Evolutionary conservation across 176 grass and related monocot genomes (phyloP).

Genomic region (Zoysia pacifica): DNA sequence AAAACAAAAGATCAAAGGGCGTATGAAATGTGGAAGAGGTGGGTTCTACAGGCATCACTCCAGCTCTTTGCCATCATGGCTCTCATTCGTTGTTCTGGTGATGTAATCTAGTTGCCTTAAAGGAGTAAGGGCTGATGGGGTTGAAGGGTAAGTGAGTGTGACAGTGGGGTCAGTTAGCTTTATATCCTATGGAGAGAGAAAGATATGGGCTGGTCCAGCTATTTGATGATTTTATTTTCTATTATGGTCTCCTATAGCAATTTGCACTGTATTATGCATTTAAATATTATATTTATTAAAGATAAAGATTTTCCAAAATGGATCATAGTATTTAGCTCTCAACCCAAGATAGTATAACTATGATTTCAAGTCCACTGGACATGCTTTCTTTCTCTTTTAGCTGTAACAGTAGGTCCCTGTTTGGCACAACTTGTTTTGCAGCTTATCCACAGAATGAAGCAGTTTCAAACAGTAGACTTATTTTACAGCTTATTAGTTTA

Average conservation of each 20-base stretch:
- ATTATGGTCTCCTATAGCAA: neutral
- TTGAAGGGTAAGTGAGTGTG: no score
- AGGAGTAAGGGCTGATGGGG: neutral
- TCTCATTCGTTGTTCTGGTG: neutral
- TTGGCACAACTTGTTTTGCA: no score
- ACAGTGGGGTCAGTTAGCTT: no score
- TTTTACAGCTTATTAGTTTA: no score
- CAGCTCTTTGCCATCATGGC: neutral
- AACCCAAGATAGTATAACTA: neutral
- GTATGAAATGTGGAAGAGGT: neutral
- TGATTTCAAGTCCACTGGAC: conserved; percentile 4
- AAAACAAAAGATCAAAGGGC: neutral
- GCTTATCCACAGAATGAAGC: no score
- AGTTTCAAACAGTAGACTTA: no score
- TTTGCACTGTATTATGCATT: neutral
- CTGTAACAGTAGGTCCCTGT: neutral
- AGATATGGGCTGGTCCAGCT: neutral
- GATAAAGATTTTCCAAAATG: neutral
- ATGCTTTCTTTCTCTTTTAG: neutral
- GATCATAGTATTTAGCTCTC: neutral
- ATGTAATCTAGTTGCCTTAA: neutral
- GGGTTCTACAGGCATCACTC: neutral
- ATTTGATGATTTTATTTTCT: neutral
- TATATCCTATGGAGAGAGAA: no score
- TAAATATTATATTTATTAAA: neutral